phyloP scores from a whole-genome alignment of 495 filamentous ascomycete species.

The Penicillium tannophilum region DNA sequence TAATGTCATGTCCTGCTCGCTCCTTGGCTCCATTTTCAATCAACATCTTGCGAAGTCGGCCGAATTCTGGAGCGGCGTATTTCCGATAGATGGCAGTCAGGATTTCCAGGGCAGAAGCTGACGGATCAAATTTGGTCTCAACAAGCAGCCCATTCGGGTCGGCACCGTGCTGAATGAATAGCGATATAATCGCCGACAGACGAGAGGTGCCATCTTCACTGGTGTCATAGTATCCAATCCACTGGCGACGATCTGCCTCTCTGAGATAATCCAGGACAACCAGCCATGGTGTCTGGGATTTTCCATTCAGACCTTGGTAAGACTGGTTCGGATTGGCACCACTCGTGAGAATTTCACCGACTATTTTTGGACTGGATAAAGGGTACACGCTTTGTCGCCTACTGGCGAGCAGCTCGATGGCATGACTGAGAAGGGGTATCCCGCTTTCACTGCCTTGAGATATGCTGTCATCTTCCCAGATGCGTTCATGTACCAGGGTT shows the following conservation, averaged over 20 bases:
- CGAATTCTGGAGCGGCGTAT: background rate
- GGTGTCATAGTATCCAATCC: background rate
- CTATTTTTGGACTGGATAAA: background rate
- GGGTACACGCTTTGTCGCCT: background rate
- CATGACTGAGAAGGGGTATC: background rate
- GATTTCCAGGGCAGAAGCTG: background rate
- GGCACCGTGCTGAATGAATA: background rate
- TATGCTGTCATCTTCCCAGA: background rate
- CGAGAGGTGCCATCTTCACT: background rate
- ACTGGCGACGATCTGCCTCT: background rate
- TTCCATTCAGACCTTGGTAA: background rate
- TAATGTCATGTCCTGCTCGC: background rate
- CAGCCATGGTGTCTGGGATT: background rate
- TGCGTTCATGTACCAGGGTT: background rate
- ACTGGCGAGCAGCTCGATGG: background rate
- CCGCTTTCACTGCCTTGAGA: background rate
- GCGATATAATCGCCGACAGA: background rate
- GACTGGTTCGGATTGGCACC: background rate
- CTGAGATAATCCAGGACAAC: background rate
- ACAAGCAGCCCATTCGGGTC: background rate
- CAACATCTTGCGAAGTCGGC: background rate
- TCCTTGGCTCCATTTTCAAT: background rate
- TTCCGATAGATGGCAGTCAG: background rate
- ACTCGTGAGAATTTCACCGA: background rate
- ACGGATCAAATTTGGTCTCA: background rate